Evolutionary conservation across 805 yeast species (phyloP), one percentile per base, ranked within the genome.

Genomic region (Sungouiella blattae): DNA sequence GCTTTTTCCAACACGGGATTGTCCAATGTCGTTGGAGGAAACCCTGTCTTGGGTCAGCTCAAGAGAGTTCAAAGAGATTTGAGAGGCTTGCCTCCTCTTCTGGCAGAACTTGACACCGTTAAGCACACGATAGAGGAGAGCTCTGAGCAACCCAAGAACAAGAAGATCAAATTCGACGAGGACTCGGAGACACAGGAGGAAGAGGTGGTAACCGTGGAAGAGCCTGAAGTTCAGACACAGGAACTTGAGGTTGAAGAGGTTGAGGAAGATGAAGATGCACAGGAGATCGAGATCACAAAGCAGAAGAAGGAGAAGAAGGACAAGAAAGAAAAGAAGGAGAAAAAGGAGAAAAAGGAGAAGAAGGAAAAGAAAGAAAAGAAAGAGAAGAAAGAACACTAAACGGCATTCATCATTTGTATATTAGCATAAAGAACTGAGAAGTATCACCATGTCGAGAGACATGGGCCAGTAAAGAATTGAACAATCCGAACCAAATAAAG

Each of bases 31-130:
- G 44, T 57, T 4, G 64, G 67, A 2, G 56, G 50, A 41, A 52
- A 61, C 50, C 68, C 75, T 18, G 66, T 73, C 13, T 49, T 67
- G 41, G 68, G 84, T 39, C 95, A 85, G 63, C 66, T 86, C 49
- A 73, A 69, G 49, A 72, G 95, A 55, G 66, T 84, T 26, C 91
- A 82, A 53, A 73, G 95, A 60, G 87, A 83, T 44, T 73, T 85
- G 46, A 69, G 87, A 46, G 95, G 95, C 1, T 69, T 86, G 39
- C 91, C 94, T 7, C 94, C 95, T 24, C 49, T 60, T 41, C 50
- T 43, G 48, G 57, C 53, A 20, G 58, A 48, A 28, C 46, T 47
- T 23, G 44, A 40, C 23, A 12, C 34, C 9, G 30, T 28, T 0
- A 34, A 36, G 30, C 38, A 35, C 30, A 32, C 37, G 13, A 35